A percentile compares a stretch with the other conserved stretches of the same genome.
Evolutionary conservation across 495 filamentous ascomycete genomes (phyloP).

Genomic region (Cudoniella acicularis): DNA sequence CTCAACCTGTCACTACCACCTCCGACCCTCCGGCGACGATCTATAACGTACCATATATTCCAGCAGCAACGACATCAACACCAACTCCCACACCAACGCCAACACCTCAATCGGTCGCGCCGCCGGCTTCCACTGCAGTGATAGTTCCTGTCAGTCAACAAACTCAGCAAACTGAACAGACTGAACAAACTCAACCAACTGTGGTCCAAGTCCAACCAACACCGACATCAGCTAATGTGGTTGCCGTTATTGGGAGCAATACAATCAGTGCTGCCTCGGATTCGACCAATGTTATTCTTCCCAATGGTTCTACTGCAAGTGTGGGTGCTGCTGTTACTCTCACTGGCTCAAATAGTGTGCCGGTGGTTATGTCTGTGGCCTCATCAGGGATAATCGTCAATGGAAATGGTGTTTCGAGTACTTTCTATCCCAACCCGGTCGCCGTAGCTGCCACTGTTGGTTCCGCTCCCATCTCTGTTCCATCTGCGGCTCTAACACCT

Average conservation of each 20-base stretch:
- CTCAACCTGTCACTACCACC: background rate
- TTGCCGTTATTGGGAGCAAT: conserved; percentile 5
- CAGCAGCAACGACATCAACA: background rate
- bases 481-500: background rate
- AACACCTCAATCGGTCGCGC: background rate
- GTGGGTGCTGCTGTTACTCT: conserved; percentile 3
- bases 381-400: conserved; percentile 7
- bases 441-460: background rate
- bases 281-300: conserved; percentile 5
- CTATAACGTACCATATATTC: background rate
- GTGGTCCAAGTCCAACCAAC: background rate
- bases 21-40: background rate
- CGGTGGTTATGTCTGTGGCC: conserved; percentile 8
- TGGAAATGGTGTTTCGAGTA: background rate
- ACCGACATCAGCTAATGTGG: background rate
- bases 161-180: background rate
- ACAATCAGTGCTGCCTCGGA: conserved; percentile 2
- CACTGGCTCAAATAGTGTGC: background rate
- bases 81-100: background rate
- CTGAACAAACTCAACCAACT: background rate
- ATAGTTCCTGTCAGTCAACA: no score
- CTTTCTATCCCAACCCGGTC: background rate
- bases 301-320: conserved; percentile 2
- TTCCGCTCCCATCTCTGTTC: background rate
- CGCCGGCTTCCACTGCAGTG: background rate